Evolutionary conservation across 208 protist genomes (phyloP).

Genomic region (Trypanosoma lewisi): DNA sequence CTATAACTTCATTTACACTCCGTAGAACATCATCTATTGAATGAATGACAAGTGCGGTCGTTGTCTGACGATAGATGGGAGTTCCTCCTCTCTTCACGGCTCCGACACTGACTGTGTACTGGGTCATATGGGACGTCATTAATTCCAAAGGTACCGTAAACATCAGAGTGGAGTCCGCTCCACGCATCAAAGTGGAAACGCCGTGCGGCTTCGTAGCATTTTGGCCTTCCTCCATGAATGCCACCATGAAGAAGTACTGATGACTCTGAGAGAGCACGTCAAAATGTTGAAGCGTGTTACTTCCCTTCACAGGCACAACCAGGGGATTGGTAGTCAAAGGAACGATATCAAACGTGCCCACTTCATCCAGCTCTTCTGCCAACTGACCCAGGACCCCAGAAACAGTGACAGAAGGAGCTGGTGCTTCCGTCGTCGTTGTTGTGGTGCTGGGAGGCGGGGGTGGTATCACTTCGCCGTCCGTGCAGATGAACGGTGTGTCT

Average conservation of each 20-base stretch:
- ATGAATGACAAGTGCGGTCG: slow-evolving; percentile 28
- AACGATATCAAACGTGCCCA: slow-evolving; percentile 30
- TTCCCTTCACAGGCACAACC: slow-evolving; percentile 12
- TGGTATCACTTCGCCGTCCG: slow-evolving; percentile 21
- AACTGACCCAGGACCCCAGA: slow-evolving; percentile 26
- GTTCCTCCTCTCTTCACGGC: background rate
- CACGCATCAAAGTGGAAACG: slow-evolving; percentile 10
- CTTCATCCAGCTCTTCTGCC: slow-evolving; percentile 20
- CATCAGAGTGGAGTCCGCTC: background rate
- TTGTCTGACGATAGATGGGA: slow-evolving; percentile 16
- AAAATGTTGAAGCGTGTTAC: slow-evolving; percentile 22
- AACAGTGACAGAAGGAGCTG: slow-evolving; percentile 5
- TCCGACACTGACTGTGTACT: slow-evolving; percentile 15
- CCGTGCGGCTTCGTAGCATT: slow-evolving; percentile 5
- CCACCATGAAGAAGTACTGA: slow-evolving; percentile 13
- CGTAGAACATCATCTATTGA: slow-evolving; percentile 28
- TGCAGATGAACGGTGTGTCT: slow-evolving; percentile 36
- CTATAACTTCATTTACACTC: slow-evolving; percentile 18
- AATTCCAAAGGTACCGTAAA: slow-evolving; percentile 28
- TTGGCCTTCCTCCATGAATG: slow-evolving; percentile 2
- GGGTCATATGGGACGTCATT: slow-evolving; percentile 7
- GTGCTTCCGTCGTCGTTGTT: slow-evolving; percentile 10
- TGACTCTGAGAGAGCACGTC: slow-evolving; percentile 12
- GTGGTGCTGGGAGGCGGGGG: background rate
- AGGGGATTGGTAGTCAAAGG: slow-evolving; percentile 37